Percentiles rank a stretch among this genome's conserved stretches.
Evolutionary conservation across 805 yeast genomes (phyloP).

Genomic region (Candida michaelii): DNA sequence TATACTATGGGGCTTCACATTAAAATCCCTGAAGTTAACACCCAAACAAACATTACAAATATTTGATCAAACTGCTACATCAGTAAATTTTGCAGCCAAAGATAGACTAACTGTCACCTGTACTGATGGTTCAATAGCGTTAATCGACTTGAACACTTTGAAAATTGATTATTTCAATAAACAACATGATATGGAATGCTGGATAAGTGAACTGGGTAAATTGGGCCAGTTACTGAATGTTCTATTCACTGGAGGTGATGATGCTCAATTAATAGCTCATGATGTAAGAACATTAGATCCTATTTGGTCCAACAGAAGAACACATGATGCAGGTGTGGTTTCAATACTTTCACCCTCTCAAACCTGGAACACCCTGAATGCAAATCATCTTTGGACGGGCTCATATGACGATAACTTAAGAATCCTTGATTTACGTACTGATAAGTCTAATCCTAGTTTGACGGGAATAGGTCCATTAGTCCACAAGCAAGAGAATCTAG

Average conservation of each 20-base stretch:
- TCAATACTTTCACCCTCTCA: slow-evolving; percentile 56
- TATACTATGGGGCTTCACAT: slow-evolving; percentile 52
- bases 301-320: slow-evolving; percentile 32
- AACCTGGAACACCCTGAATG: slow-evolving; percentile 44
- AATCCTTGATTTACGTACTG: slow-evolving; percentile 65
- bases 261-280: slow-evolving; percentile 69
- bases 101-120: slow-evolving; percentile 45
- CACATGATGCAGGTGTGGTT: slow-evolving; percentile 89
- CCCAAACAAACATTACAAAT: slow-evolving; percentile 1
- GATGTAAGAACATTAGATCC: slow-evolving; percentile 50
- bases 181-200: slow-evolving; percentile 74
- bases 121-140: slow-evolving; percentile 63
- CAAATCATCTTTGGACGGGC: slow-evolving; percentile 73
- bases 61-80: slow-evolving; percentile 47
- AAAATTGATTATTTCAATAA: slow-evolving; percentile 27
- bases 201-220: slow-evolving; percentile 79
- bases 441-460: slow-evolving; percentile 32
- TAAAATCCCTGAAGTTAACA: background rate
- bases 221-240: slow-evolving; percentile 52
- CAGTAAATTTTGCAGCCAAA: slow-evolving; percentile 35
- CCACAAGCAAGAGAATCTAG: slow-evolving; percentile 50
- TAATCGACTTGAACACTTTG: slow-evolving; percentile 30
- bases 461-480: slow-evolving; percentile 55
- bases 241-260: slow-evolving; percentile 90
- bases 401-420: slow-evolving; percentile 85